Percentiles rank a stretch among this genome's conserved stretches.
Conservation (phyloP, 2,329 filamentous ascomycete genomes). For the Cladobotryum protrusum region DNA sequence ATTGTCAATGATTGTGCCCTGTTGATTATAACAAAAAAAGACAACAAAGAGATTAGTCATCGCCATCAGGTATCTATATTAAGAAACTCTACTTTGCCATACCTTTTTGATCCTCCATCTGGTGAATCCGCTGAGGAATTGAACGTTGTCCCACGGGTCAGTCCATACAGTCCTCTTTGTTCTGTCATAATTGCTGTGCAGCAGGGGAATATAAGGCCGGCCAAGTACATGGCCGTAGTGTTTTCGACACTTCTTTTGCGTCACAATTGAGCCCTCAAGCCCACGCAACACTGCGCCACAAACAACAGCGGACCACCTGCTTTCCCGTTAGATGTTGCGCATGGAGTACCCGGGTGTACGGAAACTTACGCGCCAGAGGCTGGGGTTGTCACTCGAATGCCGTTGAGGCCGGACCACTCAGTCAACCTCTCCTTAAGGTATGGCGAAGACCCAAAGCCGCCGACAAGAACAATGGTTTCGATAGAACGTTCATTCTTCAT, state of each 20-base stretch:
- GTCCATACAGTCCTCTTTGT: background rate
- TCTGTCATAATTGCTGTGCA: background rate
- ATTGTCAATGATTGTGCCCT: background rate
- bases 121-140: no score
- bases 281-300: slow-evolving; percentile 1
- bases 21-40: no score
- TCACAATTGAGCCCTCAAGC: slow-evolving; percentile 1
- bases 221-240: background rate
- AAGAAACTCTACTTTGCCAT: no score
- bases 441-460: no score
- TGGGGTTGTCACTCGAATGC: background rate
- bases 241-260: slow-evolving; percentile 2
- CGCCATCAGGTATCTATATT: no score
- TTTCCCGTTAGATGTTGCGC: background rate
- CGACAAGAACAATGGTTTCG: no score
- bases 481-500: no score
- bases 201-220: no score
- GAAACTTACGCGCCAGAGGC: slow-evolving; percentile 5
- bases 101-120: no score
- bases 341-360: background rate
- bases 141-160: background rate
- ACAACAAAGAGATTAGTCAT: no score
- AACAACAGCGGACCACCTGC: slow-evolving; percentile 5
- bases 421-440: background rate
- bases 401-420: background rate